Evolutionary conservation across 2,329 filamentous ascomycete genomes (phyloP), one percentile per base, ranked within the genome.

Genomic region (Colletotrichum godetiae): DNA sequence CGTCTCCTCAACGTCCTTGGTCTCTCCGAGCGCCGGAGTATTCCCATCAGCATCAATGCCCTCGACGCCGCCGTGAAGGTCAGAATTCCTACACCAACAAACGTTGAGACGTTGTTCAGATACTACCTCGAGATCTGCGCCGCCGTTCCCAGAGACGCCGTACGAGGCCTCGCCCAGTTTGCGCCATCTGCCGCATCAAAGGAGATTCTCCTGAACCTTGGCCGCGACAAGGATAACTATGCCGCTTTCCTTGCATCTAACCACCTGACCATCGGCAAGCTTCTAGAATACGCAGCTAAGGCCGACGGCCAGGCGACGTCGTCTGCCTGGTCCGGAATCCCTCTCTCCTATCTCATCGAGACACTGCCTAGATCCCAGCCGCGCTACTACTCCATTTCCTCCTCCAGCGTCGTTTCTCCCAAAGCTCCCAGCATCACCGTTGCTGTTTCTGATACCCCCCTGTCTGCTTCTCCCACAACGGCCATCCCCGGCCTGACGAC

Each of bases 351-450:
- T 35, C 89, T 89, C 79, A 84, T 92, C 19, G 84, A 86, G 52
- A 88, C 88, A 80, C 86, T 90, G 0, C 86, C 88, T 1, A 84
- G 85, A 0, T 88, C 92, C 84, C 86, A 88, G 13, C 84, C 90
- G 11, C 88, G 90, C 4, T 89, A 90, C 74, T 92, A 92, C 79
- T 90, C 88, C 7, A 91, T 92, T 72, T 91, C 89, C 0, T 91
- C 88, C 0, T 91, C 89, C 8, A 84, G 82, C 15, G 81, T 84
- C 13, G 67, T 70, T 42, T 70, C 67, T 33, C 67, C 67, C 31
- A 70, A 70, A 31, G 31, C 67, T 12, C 67, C 67, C 10, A 70
- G 61, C 55, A 70, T 70, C 13, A 66, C 67, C 11, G 61, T 70
- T 11, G 55, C 67, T 13, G 67, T 70, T 33, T 70, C 67, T 19